Base-by-base conservation (phyloP, 1,284 basidiomycete genomes). In the Cryptococcus jaspeensis region DNA sequence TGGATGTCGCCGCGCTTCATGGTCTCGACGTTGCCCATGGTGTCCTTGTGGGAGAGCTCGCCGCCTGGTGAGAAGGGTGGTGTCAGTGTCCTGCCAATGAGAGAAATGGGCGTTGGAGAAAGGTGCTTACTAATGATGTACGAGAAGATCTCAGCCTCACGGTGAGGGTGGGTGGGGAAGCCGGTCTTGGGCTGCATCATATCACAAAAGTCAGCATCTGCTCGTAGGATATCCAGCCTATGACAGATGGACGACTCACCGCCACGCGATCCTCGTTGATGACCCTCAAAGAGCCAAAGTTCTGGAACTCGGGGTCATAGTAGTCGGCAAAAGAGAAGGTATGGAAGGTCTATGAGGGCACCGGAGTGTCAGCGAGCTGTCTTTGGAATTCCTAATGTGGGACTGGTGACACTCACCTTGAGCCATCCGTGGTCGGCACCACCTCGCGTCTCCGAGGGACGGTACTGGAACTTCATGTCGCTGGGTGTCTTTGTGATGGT, bases 201-300 rank as follows among this genome's bases (percentile, higher is more conserved):
- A n/a, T 22, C 7, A 37, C 28, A 18, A 8, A 37, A 45, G n/a
- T 48, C 45, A 40, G 37, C 11, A 7, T 18, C 3, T 5, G 20
- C 13, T 16, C 9, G 28, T 32, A 32, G 5, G 28, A 4, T 32
- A 9, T 38, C 16, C 15, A 16, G 25, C 11, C 13, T 15, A 39
- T 43, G 35, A 6, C 4, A 39, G 23, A 12, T 6, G 9, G 28
- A 32, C 28, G 28, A 68, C 66, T 64, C 54, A 71, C 70, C 2
- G 83, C 84, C 28, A 96, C 90, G 36, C 91, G 85, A 69, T 96
- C 93, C 75, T 96, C 93, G 77, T 96, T 97, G 73, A 97, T 80
- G 6, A 83, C 82, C 51, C 80, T 66, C 2, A 82, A 67, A 39
- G 71, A 59, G 2, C 79, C 79, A 59, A 78, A 82, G 7, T 60